phyloP scores from a whole-genome alignment of 192 early-diverging fungal genomes.

The Linnemannia hyalina region DNA sequence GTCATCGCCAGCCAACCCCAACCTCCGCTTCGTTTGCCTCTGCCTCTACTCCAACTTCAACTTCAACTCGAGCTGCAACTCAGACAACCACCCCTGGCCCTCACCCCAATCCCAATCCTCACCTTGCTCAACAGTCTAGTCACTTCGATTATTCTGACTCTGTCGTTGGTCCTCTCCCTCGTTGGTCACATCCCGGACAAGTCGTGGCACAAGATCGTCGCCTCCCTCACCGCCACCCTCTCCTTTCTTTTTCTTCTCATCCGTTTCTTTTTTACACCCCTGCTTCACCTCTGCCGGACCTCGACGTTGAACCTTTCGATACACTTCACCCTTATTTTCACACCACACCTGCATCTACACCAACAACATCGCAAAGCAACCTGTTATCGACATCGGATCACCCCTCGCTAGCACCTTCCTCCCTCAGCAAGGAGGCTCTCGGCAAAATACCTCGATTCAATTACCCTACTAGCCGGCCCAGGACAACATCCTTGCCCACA shows the following conservation, averaged over 20 bases:
- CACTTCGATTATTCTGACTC: not conserved
- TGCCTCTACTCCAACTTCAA: too few species aligned
- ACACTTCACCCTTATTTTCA: not conserved
- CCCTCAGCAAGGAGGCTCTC: not conserved
- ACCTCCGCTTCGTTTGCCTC: not conserved
- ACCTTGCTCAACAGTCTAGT: not conserved
- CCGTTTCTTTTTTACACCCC: not conserved
- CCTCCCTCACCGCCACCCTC: not conserved
- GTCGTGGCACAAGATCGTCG: not conserved
- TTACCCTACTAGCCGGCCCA: not conserved
- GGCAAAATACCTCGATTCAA: constrained; percentile 7
- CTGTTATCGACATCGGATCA: not conserved
- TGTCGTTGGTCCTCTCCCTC: not conserved
- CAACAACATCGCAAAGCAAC: not conserved
- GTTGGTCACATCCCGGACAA: not conserved
- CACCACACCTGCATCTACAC: not conserved
- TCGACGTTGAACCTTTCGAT: not conserved
- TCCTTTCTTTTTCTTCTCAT: not conserved
- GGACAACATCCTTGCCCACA: not conserved
- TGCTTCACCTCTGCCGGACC: not conserved
- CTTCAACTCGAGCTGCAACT: not conserved
- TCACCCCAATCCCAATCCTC: not conserved
- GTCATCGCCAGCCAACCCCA: not conserved
- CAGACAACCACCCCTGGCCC: not conserved
- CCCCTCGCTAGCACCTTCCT: not conserved